phyloP scores from a whole-genome alignment of 2,329 filamentous ascomycete genomes.

The Ilyonectria destructans region DNA sequence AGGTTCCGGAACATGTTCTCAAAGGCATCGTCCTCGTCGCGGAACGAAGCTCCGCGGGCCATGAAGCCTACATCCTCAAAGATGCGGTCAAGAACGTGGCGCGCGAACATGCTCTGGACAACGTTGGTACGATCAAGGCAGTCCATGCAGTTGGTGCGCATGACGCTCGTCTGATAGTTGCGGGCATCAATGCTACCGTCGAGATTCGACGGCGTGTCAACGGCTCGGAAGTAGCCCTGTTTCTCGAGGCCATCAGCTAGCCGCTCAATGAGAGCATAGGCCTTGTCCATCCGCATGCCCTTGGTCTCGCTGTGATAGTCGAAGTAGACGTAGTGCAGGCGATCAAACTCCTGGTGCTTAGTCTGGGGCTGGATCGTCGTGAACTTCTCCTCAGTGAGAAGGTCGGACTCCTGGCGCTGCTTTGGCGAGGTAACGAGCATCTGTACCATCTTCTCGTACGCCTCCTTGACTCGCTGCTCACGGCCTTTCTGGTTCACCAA shows the following conservation, averaged over 20 bases:
- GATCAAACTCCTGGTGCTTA: slow-evolving; percentile 78
- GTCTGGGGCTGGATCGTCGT: slow-evolving; percentile 79
- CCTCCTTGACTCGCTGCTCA: slow-evolving; percentile 90
- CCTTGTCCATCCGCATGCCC: slow-evolving; percentile 93
- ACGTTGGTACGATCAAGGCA: slow-evolving; percentile 98
- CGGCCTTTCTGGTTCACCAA: slow-evolving; percentile 96
- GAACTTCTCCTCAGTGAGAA: slow-evolving; percentile 83
- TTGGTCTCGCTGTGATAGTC: slow-evolving; percentile 99
- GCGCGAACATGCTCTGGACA: slow-evolving; percentile 96
- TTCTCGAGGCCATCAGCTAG: slow-evolving; percentile 82
- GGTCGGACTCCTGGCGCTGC: slow-evolving; percentile 77
- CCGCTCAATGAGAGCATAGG: slow-evolving; percentile 87
- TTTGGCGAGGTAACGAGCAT: slow-evolving; percentile 79
- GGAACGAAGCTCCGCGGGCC: slow-evolving; percentile 81
- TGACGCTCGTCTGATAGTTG: slow-evolving; percentile 87
- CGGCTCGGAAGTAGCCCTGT: slow-evolving; percentile 93
- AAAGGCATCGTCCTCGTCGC: slow-evolving; percentile 83
- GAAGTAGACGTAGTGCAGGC: slow-evolving; percentile 96
- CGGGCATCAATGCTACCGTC: slow-evolving; percentile 85
- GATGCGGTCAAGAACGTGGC: slow-evolving; percentile 90
- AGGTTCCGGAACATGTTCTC: slow-evolving; percentile 95
- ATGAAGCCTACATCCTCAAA: slow-evolving; percentile 89
- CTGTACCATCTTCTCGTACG: slow-evolving; percentile 93
- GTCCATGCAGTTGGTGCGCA: slow-evolving; percentile 99
- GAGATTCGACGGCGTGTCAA: slow-evolving; percentile 83